Percentiles rank a stretch among this genome's conserved stretches.
Evolutionary conservation across 208 protist genomes (phyloP).

Genomic region (Leishmania gerbilli): DNA sequence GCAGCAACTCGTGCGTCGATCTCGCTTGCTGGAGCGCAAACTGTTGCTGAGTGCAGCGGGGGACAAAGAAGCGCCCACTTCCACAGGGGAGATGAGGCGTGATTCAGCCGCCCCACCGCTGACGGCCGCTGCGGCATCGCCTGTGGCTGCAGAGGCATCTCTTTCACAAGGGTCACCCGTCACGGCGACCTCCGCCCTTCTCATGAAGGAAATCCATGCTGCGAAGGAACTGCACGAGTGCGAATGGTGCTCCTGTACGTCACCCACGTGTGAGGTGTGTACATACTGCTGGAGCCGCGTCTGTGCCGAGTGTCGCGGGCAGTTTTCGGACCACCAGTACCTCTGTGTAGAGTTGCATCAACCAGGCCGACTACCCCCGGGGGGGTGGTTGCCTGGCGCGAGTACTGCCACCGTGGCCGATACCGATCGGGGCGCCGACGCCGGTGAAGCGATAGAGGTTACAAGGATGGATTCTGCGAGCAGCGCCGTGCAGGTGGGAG

Average conservation of each 20-base stretch:
- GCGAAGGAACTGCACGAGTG: slow-evolving; percentile 36
- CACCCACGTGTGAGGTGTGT: slow-evolving; percentile 36
- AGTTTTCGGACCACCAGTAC: slow-evolving; percentile 50
- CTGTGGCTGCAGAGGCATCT: neutral
- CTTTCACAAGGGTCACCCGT: neutral
- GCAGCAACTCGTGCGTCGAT: slow-evolving; percentile 9
- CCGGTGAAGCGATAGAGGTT: neutral
- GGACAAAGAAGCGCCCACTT: neutral
- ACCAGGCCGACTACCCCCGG: slow-evolving; percentile 1
- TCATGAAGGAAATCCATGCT: slow-evolving; percentile 14
- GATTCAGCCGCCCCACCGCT: neutral
- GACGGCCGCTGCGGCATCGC: neutral
- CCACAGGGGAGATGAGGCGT: neutral
- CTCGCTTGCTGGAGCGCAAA: slow-evolving; percentile 19
- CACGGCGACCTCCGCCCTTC: neutral
- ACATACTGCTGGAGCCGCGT: slow-evolving; percentile 43
- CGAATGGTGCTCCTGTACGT: slow-evolving; percentile 48
- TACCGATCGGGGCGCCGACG: too few relatives aligned
- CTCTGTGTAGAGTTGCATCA: slow-evolving; percentile 34
- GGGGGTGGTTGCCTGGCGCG: slow-evolving; percentile 8
- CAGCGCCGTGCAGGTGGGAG: neutral
- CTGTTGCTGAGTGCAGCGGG: neutral
- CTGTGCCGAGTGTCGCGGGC: slow-evolving; percentile 41
- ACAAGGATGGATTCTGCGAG: neutral
- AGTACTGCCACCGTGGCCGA: neutral